Conservation (phyloP, 176 grass and related monocot species). For the Eremochloa ophiuroides region DNA sequence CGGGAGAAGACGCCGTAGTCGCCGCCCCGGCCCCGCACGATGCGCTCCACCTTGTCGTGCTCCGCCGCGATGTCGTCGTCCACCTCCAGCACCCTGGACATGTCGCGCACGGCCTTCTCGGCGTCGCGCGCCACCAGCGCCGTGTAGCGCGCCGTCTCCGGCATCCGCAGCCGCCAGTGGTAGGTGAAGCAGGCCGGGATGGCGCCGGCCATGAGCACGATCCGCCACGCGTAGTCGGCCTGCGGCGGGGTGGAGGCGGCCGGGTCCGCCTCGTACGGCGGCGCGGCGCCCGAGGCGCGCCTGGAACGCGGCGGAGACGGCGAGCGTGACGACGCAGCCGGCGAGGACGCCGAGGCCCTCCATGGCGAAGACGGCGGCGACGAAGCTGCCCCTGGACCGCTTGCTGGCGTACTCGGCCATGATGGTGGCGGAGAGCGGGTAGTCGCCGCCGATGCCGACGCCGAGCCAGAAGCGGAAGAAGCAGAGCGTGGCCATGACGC, state of each 20-base stretch:
- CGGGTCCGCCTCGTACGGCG: constrained; percentile 29
- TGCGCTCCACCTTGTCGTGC: background rate
- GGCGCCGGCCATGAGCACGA: constrained; percentile 76
- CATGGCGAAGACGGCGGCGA: constrained; percentile 71
- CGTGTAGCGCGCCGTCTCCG: constrained; percentile 77
- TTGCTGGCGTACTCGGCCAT: constrained; percentile 75
- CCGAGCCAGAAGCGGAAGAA: constrained; percentile 83
- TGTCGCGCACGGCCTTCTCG: constrained; percentile 54
- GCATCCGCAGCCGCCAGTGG: constrained; percentile 78
- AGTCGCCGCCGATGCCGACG: constrained; percentile 75
- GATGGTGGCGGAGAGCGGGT: constrained; percentile 69
- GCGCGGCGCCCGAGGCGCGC: constrained; percentile 15
- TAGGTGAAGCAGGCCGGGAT: constrained; percentile 64
- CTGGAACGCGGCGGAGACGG: constrained; percentile 23
- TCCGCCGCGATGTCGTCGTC: constrained; percentile 17
- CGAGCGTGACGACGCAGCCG: constrained; percentile 48
- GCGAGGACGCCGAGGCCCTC: constrained; percentile 63
- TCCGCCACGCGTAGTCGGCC: constrained; percentile 73
- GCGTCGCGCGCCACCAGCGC: constrained; percentile 77
- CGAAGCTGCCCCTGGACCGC: constrained; percentile 46
- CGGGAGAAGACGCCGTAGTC: constrained; percentile 49
- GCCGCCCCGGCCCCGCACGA: background rate
- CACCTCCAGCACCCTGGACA: constrained; percentile 64
- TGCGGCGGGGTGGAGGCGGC: constrained; percentile 38
- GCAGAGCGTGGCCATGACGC: constrained; percentile 54